Conservation (phyloP, 306 rosid species). For the Urtica urens region DNA sequence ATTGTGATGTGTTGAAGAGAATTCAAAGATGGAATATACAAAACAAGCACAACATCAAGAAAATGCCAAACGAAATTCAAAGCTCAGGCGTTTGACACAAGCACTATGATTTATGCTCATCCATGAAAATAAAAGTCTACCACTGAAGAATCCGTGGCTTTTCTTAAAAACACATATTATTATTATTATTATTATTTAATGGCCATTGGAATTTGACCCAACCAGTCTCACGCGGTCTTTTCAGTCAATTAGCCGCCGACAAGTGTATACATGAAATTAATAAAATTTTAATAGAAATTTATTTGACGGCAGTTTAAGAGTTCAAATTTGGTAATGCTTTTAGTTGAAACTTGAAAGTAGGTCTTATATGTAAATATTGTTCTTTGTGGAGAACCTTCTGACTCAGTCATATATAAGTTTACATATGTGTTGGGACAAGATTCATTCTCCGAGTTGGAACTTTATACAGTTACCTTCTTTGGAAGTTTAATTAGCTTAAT, state of each 20-base stretch:
- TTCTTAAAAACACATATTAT: conserved; percentile 8
- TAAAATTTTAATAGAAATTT: neutral
- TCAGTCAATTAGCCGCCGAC: conserved; percentile 14
- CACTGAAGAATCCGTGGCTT: conserved; percentile 20
- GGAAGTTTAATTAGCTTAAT: neutral
- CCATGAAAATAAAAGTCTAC: conserved; percentile 29
- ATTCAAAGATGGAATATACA: conserved; percentile 3
- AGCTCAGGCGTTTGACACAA: conserved; percentile 7
- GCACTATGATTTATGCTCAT: conserved; percentile 3
- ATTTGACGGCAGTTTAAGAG: neutral
- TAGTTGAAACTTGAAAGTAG: neutral
- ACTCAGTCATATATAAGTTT: conserved; percentile 5
- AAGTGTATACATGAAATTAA: conserved; percentile 1
- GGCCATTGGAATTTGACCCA: conserved; percentile 36
- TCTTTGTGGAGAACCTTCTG: conserved; percentile 13
- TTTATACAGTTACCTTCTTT: neutral
- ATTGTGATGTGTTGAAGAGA: too few species aligned
- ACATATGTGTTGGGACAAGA: conserved; percentile 4
- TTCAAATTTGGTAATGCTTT: neutral
- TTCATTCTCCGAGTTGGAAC: conserved; percentile 8
- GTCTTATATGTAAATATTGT: neutral
- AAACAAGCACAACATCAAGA: conserved; percentile 1
- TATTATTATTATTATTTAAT: conserved; percentile 11
- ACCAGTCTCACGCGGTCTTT: conserved; percentile 26
- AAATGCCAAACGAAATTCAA: conserved; percentile 3